Evolutionary conservation across 2,329 filamentous ascomycete genomes (phyloP).

Genomic region (Akanthomyces lecanii): DNA sequence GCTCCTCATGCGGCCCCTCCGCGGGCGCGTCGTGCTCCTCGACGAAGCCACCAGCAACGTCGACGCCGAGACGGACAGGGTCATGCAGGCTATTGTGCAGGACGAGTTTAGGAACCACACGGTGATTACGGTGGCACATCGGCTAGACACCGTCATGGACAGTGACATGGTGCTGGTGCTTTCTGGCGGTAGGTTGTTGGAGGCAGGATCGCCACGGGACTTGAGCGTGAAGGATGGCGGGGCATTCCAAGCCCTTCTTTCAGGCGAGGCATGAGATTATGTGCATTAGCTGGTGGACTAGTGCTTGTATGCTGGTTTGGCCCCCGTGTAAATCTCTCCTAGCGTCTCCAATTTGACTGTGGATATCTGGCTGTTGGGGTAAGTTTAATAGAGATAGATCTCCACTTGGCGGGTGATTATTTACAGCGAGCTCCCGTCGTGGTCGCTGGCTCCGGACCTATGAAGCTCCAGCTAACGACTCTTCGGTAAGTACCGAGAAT

Average conservation of each 20-base stretch:
- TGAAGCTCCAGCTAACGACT: constrained; percentile 14
- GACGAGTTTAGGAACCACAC: background rate
- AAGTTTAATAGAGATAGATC: constrained; percentile 1
- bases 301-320: constrained; percentile 22
- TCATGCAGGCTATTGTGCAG: background rate
- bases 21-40: background rate
- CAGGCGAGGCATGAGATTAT: background rate
- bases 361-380: constrained; percentile 20
- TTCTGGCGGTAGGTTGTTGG: background rate
- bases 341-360: constrained; percentile 20
- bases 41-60: background rate
- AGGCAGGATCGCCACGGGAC: background rate
- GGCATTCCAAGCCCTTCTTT: background rate
- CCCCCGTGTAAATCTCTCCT: constrained; percentile 19
- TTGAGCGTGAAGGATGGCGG: background rate
- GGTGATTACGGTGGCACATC: background rate
- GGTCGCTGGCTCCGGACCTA: constrained; percentile 17
- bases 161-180: constrained; percentile 5
- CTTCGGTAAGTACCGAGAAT: constrained; percentile 18
- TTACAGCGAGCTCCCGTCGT: background rate
- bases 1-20: background rate
- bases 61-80: background rate
- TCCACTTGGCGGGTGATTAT: constrained; percentile 17
- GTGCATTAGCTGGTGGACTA: constrained; percentile 18
- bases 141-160: constrained; percentile 9